Evolutionary conservation across 495 filamentous ascomycete genomes (phyloP).

Genomic region (Penicillium atrosanguineum): DNA sequence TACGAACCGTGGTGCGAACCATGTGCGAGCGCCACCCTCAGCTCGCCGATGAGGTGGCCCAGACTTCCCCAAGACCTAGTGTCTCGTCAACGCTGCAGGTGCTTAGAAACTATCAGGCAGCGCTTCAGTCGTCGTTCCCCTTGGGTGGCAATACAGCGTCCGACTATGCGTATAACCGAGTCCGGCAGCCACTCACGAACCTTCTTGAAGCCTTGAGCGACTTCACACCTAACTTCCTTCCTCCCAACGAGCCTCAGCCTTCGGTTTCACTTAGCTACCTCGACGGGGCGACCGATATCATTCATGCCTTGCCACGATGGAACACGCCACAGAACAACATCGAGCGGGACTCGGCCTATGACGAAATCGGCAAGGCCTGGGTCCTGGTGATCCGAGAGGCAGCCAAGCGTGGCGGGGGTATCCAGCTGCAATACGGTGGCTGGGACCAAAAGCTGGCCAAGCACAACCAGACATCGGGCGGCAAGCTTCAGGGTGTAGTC

Average conservation of each 20-base stretch:
- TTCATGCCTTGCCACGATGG: constrained; percentile 87
- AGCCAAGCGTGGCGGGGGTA: constrained; percentile 85
- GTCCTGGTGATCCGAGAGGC: constrained; percentile 88
- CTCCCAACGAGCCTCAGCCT: constrained; percentile 80
- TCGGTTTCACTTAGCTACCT: constrained; percentile 78
- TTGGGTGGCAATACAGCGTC: constrained; percentile 77
- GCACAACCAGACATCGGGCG: constrained; percentile 84
- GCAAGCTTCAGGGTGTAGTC: constrained; percentile 78
- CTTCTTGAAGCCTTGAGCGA: constrained; percentile 88
- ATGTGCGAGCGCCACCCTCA: constrained; percentile 88
- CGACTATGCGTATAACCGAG: constrained; percentile 93
- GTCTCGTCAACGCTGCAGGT: constrained; percentile 76
- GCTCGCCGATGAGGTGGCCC: constrained; percentile 72
- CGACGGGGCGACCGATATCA: constrained; percentile 82
- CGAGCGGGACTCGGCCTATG: constrained; percentile 91
- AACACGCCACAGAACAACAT: constrained; percentile 79
- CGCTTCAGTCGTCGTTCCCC: constrained; percentile 77
- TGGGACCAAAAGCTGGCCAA: constrained; percentile 89
- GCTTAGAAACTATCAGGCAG: constrained; percentile 74
- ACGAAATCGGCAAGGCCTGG: constrained; percentile 94
- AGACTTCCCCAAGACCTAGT: constrained; percentile 78
- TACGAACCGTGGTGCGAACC: constrained; percentile 77
- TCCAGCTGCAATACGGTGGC: constrained; percentile 83
- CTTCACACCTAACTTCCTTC: constrained; percentile 92
- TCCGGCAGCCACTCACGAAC: constrained; percentile 73